These are phyloP conservation scores for Thelonectria olida DNA, from an alignment of 2,329 filamentous ascomycete species.

Conservation along the genomic window DNA sequence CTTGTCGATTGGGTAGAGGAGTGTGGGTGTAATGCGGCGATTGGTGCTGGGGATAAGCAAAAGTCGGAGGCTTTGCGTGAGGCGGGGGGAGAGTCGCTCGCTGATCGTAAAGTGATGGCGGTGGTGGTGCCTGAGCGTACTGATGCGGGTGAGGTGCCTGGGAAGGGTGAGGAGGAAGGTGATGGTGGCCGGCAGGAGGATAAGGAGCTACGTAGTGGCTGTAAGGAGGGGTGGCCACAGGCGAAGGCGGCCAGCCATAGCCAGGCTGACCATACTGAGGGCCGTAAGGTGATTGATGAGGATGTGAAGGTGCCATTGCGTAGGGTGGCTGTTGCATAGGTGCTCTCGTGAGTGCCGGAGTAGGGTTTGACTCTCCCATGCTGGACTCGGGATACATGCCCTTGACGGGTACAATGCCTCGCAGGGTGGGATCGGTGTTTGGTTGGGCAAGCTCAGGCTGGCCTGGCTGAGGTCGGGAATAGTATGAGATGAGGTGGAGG, in stretches of 20 bases:
- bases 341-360: constrained; percentile 81
- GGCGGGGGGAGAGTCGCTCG: constrained; percentile 50
- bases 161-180: constrained; percentile 41
- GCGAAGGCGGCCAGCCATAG: constrained; percentile 66
- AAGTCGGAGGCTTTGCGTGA: constrained; percentile 42
- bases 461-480: constrained; percentile 80
- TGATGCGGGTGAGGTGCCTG: constrained; percentile 41
- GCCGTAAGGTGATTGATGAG: constrained; percentile 44
- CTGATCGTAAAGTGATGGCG: constrained; percentile 45
- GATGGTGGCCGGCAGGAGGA: constrained; percentile 41
- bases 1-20: constrained; percentile 48
- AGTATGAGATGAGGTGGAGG: constrained; percentile 97
- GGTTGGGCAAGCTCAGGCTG: constrained; percentile 81
- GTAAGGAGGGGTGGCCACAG: constrained; percentile 63
- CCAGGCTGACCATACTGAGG: constrained; percentile 54
- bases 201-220: constrained; percentile 55
- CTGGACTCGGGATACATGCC: constrained; percentile 98
- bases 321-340: constrained; percentile 65
- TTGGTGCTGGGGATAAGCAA: constrained; percentile 43
- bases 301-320: constrained; percentile 47
- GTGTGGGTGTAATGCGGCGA: constrained; percentile 44
- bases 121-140: constrained; percentile 38
- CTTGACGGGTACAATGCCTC: constrained; percentile 86
- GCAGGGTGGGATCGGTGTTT: constrained; percentile 79
- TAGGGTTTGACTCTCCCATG: constrained; percentile 82